These are phyloP conservation scores for Russula earlei DNA, from an alignment of 768 basidiomycete genomes.

Conservation along the genomic window DNA sequence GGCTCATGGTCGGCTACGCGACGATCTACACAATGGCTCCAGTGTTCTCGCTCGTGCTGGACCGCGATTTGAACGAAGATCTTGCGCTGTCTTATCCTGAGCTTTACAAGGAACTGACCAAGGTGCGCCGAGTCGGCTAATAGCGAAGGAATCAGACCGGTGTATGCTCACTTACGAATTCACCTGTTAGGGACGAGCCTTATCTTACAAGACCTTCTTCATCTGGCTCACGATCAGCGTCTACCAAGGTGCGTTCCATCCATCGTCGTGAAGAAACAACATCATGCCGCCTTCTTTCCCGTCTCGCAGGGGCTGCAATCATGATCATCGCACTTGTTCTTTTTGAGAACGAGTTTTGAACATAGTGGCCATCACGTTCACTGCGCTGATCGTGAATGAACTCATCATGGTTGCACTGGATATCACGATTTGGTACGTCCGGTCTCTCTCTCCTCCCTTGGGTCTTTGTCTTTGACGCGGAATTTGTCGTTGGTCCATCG, in stretches of 20 bases:
- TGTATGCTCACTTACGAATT: not conserved
- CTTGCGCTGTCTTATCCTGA: slow-evolving; percentile 93
- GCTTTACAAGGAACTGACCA: slow-evolving; percentile 93
- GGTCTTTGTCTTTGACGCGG: not conserved
- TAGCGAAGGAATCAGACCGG: too few relatives aligned
- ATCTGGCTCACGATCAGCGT: slow-evolving; percentile 95
- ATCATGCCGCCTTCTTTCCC: not conserved
- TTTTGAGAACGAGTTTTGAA: slow-evolving; percentile 95
- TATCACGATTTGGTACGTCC: slow-evolving; percentile 82
- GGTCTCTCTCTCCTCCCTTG: not conserved
- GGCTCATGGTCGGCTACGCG: slow-evolving; percentile 95
- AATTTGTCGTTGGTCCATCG: not conserved
- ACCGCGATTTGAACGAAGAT: slow-evolving; percentile 93
- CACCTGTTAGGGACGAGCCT: slow-evolving; percentile 66
- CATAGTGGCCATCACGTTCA: slow-evolving; percentile 97
- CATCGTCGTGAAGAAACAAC: not conserved
- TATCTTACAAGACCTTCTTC: slow-evolving; percentile 98
- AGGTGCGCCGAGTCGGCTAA: too few relatives aligned
- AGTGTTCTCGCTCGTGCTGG: slow-evolving; percentile 93
- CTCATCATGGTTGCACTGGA: slow-evolving; percentile 98
- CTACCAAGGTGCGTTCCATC: slow-evolving; percentile 69
- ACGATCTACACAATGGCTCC: slow-evolving; percentile 98
- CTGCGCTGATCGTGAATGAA: slow-evolving; percentile 91
- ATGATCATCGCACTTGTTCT: slow-evolving; percentile 96
- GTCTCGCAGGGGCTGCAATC: slow-evolving; percentile 76